A percentile compares a stretch with the other conserved stretches of the same genome.
Evolutionary conservation across 768 basidiomycete species (phyloP).

Genomic region (Russula sp.): DNA sequence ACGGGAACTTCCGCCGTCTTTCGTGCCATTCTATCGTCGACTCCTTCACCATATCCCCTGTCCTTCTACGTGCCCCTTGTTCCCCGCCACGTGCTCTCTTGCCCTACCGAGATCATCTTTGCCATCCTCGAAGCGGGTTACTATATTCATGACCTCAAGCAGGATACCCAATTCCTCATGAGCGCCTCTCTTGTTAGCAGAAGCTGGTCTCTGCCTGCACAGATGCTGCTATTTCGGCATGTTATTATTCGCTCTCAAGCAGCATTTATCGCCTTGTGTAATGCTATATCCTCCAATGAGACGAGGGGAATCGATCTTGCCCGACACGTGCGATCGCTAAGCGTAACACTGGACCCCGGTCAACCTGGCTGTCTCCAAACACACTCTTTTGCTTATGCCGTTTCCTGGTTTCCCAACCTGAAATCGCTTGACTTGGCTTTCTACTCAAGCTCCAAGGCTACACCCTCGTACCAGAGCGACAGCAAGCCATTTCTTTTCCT

Average conservation of each 20-base stretch:
- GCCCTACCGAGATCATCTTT: conserved; percentile 60
- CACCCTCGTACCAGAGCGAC: conserved; percentile 16
- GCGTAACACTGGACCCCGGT: conserved; percentile 56
- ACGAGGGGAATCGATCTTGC: conserved; percentile 37
- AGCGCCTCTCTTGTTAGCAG: conserved; percentile 52
- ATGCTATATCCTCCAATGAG: conserved; percentile 42
- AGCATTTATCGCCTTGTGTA: conserved; percentile 47
- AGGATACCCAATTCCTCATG: conserved; percentile 38
- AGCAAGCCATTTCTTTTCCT: conserved; percentile 21
- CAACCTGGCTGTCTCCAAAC: conserved; percentile 53
- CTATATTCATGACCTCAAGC: conserved; percentile 31
- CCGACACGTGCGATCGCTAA: conserved; percentile 51
- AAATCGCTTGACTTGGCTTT: conserved; percentile 47
- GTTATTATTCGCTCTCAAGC: conserved; percentile 47
- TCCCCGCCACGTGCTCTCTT: not conserved
- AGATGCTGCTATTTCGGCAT: conserved; percentile 55
- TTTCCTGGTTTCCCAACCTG: conserved; percentile 53
- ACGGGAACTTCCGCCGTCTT: not conserved
- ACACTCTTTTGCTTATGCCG: conserved; percentile 49
- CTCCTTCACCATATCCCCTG: too few species aligned
- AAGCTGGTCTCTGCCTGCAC: conserved; percentile 56
- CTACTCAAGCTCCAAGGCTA: conserved; percentile 48
- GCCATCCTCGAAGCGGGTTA: conserved; percentile 54
- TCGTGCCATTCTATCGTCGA: not conserved
- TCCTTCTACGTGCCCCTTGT: not conserved